Evolutionary conservation across 2,329 filamentous ascomycete genomes (phyloP), one percentile per base, ranked within the genome.

Genomic region (Beauveria medogensis): DNA sequence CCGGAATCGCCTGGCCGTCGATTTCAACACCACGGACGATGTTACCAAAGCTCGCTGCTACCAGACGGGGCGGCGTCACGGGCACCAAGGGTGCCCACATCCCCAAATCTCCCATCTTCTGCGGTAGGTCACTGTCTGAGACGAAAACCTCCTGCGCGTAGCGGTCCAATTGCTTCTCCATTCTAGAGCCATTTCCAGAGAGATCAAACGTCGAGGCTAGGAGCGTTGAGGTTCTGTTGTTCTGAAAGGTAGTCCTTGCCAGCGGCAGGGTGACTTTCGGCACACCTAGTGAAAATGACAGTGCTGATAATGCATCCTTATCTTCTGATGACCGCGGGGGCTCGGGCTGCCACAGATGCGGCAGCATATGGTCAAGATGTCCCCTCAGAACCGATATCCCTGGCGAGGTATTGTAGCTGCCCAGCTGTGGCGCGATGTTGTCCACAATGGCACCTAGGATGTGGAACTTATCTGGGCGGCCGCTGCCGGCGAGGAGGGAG

Each of bases 221-320:
- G 8, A 90, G 72, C 1, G 85, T 89, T 2, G 86, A 86, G 1
- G 76, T 76, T 28, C 76, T 78, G 51, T 85, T 88, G 63, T 87
- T 93, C 44, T 86, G 82, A 69, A 94, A 94, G 7, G 91, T 75
- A 0, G 91, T 95, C 68, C 91, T 90, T 46, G 90, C 87, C 28
- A 94, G 75, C 2, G 90, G 90, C 2, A 92, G 62, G 6, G 79
- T 83, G 59, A 81, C 71, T 3, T 72, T 70, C 12, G 69, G 68
- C 48, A 63, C 67, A 8, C 73, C 74, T 18, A 78, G 67, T 20
- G 72, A 63, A 54, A 82, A 75, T 0, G 74, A 75, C 7, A 83
- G 66, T 18, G 74, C 75, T 9, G 78, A 71, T 3, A 75, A 72
- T 16, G 67, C 67, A 22, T 78, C 75, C 6, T 65, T 63, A 30